Evolutionary conservation across 2,329 filamentous ascomycete species (phyloP).

Genomic region (Rugonectria rugulosa): DNA sequence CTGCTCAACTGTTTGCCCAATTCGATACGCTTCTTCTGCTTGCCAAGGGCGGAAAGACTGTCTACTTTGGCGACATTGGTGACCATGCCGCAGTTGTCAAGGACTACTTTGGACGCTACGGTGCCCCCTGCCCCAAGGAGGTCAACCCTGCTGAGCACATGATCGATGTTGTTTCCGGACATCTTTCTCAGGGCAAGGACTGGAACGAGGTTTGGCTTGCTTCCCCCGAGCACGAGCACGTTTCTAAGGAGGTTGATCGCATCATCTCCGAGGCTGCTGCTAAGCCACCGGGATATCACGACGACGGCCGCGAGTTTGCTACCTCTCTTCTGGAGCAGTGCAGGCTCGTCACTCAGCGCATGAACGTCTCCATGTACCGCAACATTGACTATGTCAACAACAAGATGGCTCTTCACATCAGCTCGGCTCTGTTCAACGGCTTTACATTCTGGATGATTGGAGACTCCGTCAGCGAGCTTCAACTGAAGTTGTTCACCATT

Average conservation of each 20-base stretch:
- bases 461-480: constrained; percentile 57
- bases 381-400: constrained; percentile 73
- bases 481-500: constrained; percentile 64
- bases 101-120: constrained; percentile 72
- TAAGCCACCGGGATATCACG: constrained; percentile 49
- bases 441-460: constrained; percentile 70
- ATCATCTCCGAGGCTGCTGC: constrained; percentile 64
- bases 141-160: constrained; percentile 81
- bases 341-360: constrained; percentile 69
- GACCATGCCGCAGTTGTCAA: constrained; percentile 61
- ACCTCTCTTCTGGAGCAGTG: constrained; percentile 70
- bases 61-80: constrained; percentile 74
- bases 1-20: constrained; percentile 69
- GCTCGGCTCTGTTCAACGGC: constrained; percentile 64
- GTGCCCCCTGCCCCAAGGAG: constrained; percentile 66
- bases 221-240: constrained; percentile 64
- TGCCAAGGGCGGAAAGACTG: constrained; percentile 69
- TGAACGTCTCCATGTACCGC: constrained; percentile 68
- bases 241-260: constrained; percentile 68
- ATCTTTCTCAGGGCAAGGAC: constrained; percentile 56
- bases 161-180: constrained; percentile 66
- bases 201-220: constrained; percentile 76
- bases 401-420: constrained; percentile 65
- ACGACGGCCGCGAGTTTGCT: constrained; percentile 74
- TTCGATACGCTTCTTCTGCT: constrained; percentile 73